Evolutionary conservation across 805 yeast genomes (phyloP).

Genomic region (Allodekkera sacchari): DNA sequence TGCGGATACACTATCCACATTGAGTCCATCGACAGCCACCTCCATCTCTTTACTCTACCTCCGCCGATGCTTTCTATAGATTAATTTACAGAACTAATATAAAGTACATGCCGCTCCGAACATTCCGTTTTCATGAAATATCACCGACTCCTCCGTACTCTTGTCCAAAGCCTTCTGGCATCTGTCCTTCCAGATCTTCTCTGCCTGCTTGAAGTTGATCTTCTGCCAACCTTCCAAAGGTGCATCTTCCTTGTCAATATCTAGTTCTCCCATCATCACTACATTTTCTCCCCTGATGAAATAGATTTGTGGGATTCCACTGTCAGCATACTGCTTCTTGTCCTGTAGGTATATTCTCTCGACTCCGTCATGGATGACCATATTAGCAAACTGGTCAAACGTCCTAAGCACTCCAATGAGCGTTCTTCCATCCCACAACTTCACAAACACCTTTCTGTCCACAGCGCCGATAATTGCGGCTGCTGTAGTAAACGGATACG

Average conservation of each 20-base stretch:
- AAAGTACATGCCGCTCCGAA: conserved; percentile 4
- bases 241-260: conserved; percentile 75
- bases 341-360: conserved; percentile 71
- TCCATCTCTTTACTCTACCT: too few relatives aligned
- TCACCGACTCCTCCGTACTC: conserved; percentile 11
- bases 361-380: conserved; percentile 83
- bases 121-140: conserved; percentile 13
- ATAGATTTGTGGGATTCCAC: conserved; percentile 55
- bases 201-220: conserved; percentile 56
- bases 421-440: conserved; percentile 83
- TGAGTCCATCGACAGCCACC: too few relatives aligned
- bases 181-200: conserved; percentile 23
- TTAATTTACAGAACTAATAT: conserved; percentile 1
- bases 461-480: conserved; percentile 87
- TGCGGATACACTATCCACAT: too few relatives aligned
- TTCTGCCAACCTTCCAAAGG: conserved; percentile 49
- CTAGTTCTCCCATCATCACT: conserved; percentile 88
- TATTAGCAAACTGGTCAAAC: conserved; percentile 90
- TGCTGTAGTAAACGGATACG: conserved; percentile 79
- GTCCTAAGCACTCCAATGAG: conserved; percentile 87
- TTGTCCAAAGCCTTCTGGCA: conserved; percentile 9
- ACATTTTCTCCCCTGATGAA: conserved; percentile 95
- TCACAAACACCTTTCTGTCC: conserved; percentile 70
- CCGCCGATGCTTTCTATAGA: neutral
- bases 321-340: conserved; percentile 53